Evolutionary conservation across 2,329 filamentous ascomycete genomes (phyloP), one percentile per base, ranked within the genome.

Genomic region (Colletotrichum lini): DNA sequence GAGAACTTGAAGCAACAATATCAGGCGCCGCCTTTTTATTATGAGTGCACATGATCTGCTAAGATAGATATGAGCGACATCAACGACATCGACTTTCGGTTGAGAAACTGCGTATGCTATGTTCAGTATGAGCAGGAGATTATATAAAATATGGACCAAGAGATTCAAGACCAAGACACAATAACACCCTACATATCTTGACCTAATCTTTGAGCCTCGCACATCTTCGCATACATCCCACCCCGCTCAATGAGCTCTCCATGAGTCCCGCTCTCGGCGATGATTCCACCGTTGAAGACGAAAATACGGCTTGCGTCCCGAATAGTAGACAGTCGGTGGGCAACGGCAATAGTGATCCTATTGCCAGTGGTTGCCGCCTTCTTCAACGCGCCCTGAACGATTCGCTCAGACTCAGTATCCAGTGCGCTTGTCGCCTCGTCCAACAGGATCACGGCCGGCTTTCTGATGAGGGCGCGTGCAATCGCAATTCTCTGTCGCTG

Each of bases 401-500:
- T 87, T 26, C 91, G 89, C 78, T 94, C 42, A 92, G 86, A 87
- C 77, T 93, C 87, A 0, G 89, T 90, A 73, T 94, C 91, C 0
- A 94, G 82, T 0, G 83, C 83, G 21, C 81, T 83, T 0, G 93
- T 95, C 0, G 93, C 92, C 80, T 94, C 93, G 74, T 94, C 93
- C 0, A 94, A 87, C 2, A 94, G 81, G 4, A 94, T 88, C 0
- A 84, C 82, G 0, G 4, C 91, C 84, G 92, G 92, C 56, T 89
- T 83, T 53, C 91, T 89, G 59, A 94, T 85, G 42, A 94, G 90
- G 15, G 91, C 91, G 6, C 92, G 85, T 0, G 92, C 92, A 73
- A 95, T 94, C 7, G 92, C 91, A 42, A 94, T 87, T 92, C 92
- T 54, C 88, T 87, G 74, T 91, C 88, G 2, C 77, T 94, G 92